Evolutionary conservation across 1,284 basidiomycete species (phyloP).

Genomic region (Boletus albobrunnescens): DNA sequence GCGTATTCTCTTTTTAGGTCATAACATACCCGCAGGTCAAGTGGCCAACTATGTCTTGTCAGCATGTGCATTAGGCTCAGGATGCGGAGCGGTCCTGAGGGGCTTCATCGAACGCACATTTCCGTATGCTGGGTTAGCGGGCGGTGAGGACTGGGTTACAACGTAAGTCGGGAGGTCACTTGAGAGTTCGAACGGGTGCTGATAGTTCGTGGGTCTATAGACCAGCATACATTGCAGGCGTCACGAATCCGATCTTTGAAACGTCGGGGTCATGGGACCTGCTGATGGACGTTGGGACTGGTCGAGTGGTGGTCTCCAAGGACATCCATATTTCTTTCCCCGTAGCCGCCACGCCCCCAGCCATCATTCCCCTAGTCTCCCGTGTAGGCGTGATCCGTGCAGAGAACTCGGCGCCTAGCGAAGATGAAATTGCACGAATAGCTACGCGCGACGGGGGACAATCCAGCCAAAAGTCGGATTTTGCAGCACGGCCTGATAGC

Average conservation of each 20-base stretch:
- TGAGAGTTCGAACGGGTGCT: not conserved
- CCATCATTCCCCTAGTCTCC: slow-evolving; percentile 43
- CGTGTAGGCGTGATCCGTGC: slow-evolving; percentile 60
- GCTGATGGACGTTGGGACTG: slow-evolving; percentile 84
- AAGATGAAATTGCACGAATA: slow-evolving; percentile 57
- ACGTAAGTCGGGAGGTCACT: slow-evolving; percentile 51
- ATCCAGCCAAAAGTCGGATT: slow-evolving; percentile 46
- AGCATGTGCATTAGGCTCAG: slow-evolving; percentile 88
- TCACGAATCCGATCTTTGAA: slow-evolving; percentile 95
- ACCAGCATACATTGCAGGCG: slow-evolving; percentile 90
- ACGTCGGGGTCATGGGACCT: slow-evolving; percentile 87
- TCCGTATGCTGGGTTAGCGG: slow-evolving; percentile 89
- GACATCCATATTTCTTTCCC: slow-evolving; percentile 68
- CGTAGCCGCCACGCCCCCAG: slow-evolving; percentile 38
- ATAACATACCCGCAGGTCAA: slow-evolving; percentile 79
- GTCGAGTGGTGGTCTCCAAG: slow-evolving; percentile 81
- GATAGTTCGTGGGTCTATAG: slow-evolving; percentile 37
- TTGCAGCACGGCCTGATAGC: slow-evolving; percentile 56
- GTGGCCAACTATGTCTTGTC: slow-evolving; percentile 90
- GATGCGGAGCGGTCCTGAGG: slow-evolving; percentile 79
- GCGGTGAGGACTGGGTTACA: slow-evolving; percentile 84
- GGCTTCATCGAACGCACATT: slow-evolving; percentile 89
- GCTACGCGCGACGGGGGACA: slow-evolving; percentile 35
- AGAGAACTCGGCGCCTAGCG: slow-evolving; percentile 54
- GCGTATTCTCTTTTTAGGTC: slow-evolving; percentile 90